Evolutionary conservation across 2,329 filamentous ascomycete species (phyloP), one percentile per base, ranked within the genome.

Genomic region (Macrophomina phaseolina): DNA sequence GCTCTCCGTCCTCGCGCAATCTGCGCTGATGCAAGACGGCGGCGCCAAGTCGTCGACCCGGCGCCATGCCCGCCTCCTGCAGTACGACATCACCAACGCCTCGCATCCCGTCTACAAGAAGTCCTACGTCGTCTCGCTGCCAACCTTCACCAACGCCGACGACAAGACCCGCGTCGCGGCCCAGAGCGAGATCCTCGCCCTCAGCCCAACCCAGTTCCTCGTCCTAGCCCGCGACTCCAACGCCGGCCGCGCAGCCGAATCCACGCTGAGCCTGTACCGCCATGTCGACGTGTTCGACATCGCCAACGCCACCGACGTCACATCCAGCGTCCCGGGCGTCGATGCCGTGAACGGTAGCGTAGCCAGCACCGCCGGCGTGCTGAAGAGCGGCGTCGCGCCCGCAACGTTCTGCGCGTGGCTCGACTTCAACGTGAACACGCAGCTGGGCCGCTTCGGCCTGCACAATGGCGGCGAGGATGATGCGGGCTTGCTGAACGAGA

Each of bases 211-310:
- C 0, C 88, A 91, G 71, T 91, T 92, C 77, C 81, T 92, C 8
- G 79, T 92, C 5, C 81, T 93, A 2, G 82, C 89, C 0, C 85
- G 90, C 30, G 90, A 92, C 75, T 86, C 84, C 0, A 80, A 78
- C 56, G 84, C 83, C 16, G 90, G 90, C 0, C 85, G 84, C 67
- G 89, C 88, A 0, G 81, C 85, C 70, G 77, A 78, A 2, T 76
- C 80, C 5, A 82, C 85, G 0, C 73, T 79, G 45, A 89, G 87
- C 1, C 74, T 86, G 4, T 92, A 92, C 77, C 86, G 90, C 60
- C 88, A 91, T 68, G 85, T 88, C 5, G 90, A 93, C 73, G 79
- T 93, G 9, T 87, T 92, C 69, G 88, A 90, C 73, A 85, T 92
- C 60, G 81, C 82, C 12, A 74, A 75, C 0, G 86, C 87, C 0